Evolutionary conservation across 2,329 filamentous ascomycete genomes (phyloP).

Genomic region (Fusarium citri): DNA sequence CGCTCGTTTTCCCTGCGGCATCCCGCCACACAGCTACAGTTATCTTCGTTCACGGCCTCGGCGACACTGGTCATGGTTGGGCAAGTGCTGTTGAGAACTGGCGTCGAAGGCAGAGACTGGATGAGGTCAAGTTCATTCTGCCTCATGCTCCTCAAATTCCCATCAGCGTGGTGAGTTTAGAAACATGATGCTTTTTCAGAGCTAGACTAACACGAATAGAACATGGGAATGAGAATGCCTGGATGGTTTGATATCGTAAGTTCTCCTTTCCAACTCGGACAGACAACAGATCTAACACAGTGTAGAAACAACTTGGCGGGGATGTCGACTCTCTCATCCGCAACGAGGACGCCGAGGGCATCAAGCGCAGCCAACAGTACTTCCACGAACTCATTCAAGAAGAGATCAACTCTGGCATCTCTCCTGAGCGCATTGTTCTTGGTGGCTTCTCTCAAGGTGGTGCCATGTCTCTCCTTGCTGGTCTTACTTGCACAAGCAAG

Average conservation of each 20-base stretch:
- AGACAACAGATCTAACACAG: slow-evolving; percentile 1
- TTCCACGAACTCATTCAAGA: slow-evolving; percentile 82
- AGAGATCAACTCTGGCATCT: slow-evolving; percentile 84
- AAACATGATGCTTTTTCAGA: background rate
- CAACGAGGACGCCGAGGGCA: slow-evolving; percentile 76
- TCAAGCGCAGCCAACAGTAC: slow-evolving; percentile 78
- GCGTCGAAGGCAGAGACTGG: slow-evolving; percentile 81
- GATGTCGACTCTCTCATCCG: slow-evolving; percentile 47
- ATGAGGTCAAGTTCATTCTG: slow-evolving; percentile 93
- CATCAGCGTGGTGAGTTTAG: slow-evolving; percentile 70
- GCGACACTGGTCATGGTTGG: slow-evolving; percentile 85
- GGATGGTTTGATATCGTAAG: slow-evolving; percentile 86
- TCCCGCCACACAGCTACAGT: slow-evolving; percentile 92
- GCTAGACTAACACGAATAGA: slow-evolving; percentile 38
- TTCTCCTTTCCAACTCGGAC: background rate
- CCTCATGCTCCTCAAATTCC: slow-evolving; percentile 90
- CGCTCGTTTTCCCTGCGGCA: slow-evolving; percentile 80
- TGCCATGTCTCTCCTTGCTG: slow-evolving; percentile 85
- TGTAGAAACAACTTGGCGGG: slow-evolving; percentile 51
- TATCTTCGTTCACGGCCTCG: slow-evolving; percentile 93
- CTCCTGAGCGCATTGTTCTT: slow-evolving; percentile 83
- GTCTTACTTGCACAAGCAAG: slow-evolving; percentile 77
- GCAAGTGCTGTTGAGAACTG: slow-evolving; percentile 87
- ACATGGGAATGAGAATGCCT: slow-evolving; percentile 69
- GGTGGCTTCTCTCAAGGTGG: slow-evolving; percentile 90